phyloP scores from a whole-genome alignment of 805 yeast genomes.

The Candida railenensis region DNA sequence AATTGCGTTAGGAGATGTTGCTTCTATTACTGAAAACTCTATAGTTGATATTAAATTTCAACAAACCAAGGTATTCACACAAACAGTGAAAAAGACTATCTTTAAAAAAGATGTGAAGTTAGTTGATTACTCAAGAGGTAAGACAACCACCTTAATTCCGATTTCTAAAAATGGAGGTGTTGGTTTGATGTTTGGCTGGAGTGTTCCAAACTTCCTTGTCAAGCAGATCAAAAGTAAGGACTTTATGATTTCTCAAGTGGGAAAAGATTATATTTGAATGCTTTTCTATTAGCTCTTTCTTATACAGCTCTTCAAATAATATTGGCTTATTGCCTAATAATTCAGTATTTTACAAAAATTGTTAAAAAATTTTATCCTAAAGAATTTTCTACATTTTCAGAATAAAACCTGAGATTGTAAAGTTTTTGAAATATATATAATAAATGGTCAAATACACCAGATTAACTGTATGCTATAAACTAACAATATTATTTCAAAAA shows the following conservation, averaged over 20 bases:
- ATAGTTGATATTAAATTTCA: constrained; percentile 24
- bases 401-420: too few relatives aligned
- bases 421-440: too few relatives aligned
- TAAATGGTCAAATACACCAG: too few relatives aligned
- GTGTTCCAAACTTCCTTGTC: constrained; percentile 28
- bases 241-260: constrained; percentile 24
- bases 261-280: constrained; percentile 3
- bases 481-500: too few relatives aligned
- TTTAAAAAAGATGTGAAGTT: constrained; percentile 10
- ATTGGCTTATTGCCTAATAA: too few relatives aligned
- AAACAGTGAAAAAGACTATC: constrained; percentile 12
- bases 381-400: too few relatives aligned
- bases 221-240: constrained; percentile 24
- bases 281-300: too few relatives aligned
- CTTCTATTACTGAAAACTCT: constrained; percentile 19
- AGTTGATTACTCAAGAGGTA: constrained; percentile 11
- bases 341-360: too few relatives aligned
- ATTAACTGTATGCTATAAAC: too few relatives aligned
- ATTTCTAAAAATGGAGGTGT: constrained; percentile 37
- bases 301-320: too few relatives aligned
- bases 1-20: constrained; percentile 36
- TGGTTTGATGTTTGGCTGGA: constrained; percentile 27
- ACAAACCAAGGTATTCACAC: constrained; percentile 18
- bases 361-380: too few relatives aligned
- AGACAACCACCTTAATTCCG: constrained; percentile 24